Evolutionary conservation across 1,139 yeast species (phyloP), one percentile per base, ranked within the genome.

Genomic region (Lizanozyma gosingica): DNA sequence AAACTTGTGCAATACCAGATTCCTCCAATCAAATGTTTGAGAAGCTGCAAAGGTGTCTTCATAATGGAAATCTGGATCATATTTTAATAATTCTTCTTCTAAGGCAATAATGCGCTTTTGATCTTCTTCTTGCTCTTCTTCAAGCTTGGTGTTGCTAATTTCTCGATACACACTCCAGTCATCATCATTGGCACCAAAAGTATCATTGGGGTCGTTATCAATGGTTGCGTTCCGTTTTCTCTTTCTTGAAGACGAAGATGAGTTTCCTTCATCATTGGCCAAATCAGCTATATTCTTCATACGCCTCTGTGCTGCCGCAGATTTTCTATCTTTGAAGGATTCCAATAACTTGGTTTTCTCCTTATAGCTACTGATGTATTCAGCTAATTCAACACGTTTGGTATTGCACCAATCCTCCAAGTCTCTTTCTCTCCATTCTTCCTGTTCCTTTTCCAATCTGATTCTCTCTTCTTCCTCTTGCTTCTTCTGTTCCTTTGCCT

Each of bases 91-190:
- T 47, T 82, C 82, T 39, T 76, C 82, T 59, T 90, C 97, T 29
- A 92, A 54, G 18, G 72, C 71, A 16, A 76, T 62, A 34, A 90
- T 72, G 37, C 68, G 65, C 35, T 73, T 77, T 43, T 78, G 77
- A 47, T 82, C 85, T 43, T 83, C 94, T 44, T 80, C 77, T 40
- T 82, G 80, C 49, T 80, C 90, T 45, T 82, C 90, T 41, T 76
- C 79, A 47, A 86, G 83, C 17, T 80, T 80, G 14, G 73, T 81
- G 46, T 78, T 80, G 16, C 88, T 78, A 40, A 88, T 83, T 52
- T 87, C 94, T 51, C 94, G 74, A 57, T 92, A 92, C 17, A 88
- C 80, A 35, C 84, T 77, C 97, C 97, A 92, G 58, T 92, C 98
- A 41, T 85, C 95, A 55, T 92, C 98, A 53, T 88, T 83, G 3